A percentile compares a stretch with the other conserved stretches of the same genome.
Conservation (phyloP, 768 basidiomycete species). For the Phallus indusiatus region DNA sequence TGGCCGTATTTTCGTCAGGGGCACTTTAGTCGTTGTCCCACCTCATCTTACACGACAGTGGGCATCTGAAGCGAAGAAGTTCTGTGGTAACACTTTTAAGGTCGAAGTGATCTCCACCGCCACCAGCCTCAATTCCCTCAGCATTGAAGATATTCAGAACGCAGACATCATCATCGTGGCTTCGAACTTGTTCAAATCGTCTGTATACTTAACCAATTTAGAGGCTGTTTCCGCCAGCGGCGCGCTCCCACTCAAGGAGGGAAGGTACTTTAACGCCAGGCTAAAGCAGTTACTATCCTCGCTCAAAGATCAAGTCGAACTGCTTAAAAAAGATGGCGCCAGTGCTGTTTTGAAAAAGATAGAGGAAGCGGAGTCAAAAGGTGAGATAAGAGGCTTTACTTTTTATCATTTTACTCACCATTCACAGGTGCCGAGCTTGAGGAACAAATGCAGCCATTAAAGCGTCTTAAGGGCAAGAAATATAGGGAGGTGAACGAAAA, state of each 20-base stretch:
- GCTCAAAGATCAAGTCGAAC: constrained; percentile 57
- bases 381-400: constrained; percentile 28
- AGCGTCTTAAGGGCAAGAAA: constrained; percentile 66
- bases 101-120: constrained; percentile 61
- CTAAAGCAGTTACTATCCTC: constrained; percentile 52
- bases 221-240: constrained; percentile 60
- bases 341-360: constrained; percentile 55
- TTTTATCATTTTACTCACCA: constrained; percentile 11
- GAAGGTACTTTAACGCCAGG: constrained; percentile 83
- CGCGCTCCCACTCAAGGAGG: constrained; percentile 64
- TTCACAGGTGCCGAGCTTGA: constrained; percentile 41
- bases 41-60: constrained; percentile 87
- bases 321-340: constrained; percentile 56
- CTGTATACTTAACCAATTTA: constrained; percentile 67
- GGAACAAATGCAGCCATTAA: constrained; percentile 38
- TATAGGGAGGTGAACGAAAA: constrained; percentile 37
- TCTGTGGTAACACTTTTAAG: constrained; percentile 51
- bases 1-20: constrained; percentile 75
- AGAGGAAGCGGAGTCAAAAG: constrained; percentile 45
- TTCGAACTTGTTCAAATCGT: constrained; percentile 76
- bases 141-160: constrained; percentile 62
- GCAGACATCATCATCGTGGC: constrained; percentile 85
- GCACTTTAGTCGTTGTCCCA: constrained; percentile 78
- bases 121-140: constrained; percentile 58
- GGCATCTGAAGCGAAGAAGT: constrained; percentile 79